Evolutionary conservation across 192 early-diverging fungal genomes (phyloP).

Genomic region (Backusella westeae): DNA sequence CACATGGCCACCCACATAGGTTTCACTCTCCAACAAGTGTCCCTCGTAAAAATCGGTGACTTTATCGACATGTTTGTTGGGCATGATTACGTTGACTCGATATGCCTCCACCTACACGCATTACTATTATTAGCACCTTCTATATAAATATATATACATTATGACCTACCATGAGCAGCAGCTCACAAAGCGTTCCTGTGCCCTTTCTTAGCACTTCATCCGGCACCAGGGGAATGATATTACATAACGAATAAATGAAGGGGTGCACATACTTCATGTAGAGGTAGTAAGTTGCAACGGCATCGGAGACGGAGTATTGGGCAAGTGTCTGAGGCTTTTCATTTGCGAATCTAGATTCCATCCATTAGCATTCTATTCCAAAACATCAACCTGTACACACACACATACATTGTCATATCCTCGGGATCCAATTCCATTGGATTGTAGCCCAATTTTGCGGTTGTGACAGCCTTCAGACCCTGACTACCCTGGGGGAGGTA

Average conservation of each 20-base stretch:
- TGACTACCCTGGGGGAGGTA: conserved; percentile 97
- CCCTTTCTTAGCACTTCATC: conserved; percentile 97
- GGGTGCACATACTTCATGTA: conserved; percentile 99
- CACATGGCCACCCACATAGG: conserved; percentile 98
- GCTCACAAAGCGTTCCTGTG: conserved; percentile 94
- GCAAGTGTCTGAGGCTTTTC: conserved; percentile 92
- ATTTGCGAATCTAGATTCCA: conserved; percentile 64
- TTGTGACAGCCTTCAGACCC: conserved; percentile 95
- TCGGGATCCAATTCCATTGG: conserved; percentile 98
- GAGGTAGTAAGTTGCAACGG: conserved; percentile 98
- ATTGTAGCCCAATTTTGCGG: conserved; percentile 94
- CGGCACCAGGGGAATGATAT: conserved; percentile 96
- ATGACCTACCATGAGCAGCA: conserved; percentile 84
- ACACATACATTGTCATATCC: conserved; percentile 83
- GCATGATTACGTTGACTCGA: conserved; percentile 88
- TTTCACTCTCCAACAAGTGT: conserved; percentile 89
- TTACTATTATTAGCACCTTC: neutral
- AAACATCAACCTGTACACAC: neutral
- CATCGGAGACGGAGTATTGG: conserved; percentile 99
- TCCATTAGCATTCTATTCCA: neutral
- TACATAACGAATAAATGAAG: conserved; percentile 99
- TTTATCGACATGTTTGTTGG: conserved; percentile 92
- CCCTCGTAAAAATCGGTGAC: conserved; percentile 81
- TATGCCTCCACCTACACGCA: conserved; percentile 76
- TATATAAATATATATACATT: neutral